Conservation (phyloP, 345 rosid species). For the Salix purpurea region DNA sequence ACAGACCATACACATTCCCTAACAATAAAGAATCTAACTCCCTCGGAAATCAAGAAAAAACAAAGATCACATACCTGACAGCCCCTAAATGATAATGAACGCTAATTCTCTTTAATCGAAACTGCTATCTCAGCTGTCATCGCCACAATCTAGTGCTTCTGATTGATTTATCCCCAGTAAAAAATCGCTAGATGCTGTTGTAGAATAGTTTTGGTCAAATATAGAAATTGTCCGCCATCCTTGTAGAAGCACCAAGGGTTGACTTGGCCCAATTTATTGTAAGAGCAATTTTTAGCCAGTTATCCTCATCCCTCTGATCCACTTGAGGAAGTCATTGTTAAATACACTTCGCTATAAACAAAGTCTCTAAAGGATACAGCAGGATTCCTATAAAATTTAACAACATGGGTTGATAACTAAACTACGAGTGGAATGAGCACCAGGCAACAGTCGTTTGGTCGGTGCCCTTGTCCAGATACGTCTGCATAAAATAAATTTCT, state of each 20-base stretch:
- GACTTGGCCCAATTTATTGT: not conserved
- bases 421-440: not conserved
- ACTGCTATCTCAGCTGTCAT: too few relatives aligned
- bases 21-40: too few relatives aligned
- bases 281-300: not conserved
- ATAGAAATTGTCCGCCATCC: too few relatives aligned
- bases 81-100: too few relatives aligned
- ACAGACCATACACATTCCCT: too few relatives aligned
- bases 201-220: too few relatives aligned
- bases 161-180: too few relatives aligned
- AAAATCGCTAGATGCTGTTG: too few relatives aligned
- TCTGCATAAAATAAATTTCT: conserved; percentile 3
- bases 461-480: not conserved
- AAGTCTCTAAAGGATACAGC: not conserved
- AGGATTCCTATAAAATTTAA: conserved; percentile 14
- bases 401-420: not conserved
- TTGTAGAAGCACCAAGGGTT: not conserved
- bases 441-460: not conserved
- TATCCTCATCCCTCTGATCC: not conserved
- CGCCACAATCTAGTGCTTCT: too few relatives aligned
- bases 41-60: too few relatives aligned
- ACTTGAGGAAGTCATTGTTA: not conserved
- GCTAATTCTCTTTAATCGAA: too few relatives aligned
- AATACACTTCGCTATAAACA: not conserved
- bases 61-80: too few relatives aligned